Evolutionary conservation across 192 early-diverging fungal genomes (phyloP), one percentile per base, ranked within the genome.

Genomic region (Coemansia sp.): DNA sequence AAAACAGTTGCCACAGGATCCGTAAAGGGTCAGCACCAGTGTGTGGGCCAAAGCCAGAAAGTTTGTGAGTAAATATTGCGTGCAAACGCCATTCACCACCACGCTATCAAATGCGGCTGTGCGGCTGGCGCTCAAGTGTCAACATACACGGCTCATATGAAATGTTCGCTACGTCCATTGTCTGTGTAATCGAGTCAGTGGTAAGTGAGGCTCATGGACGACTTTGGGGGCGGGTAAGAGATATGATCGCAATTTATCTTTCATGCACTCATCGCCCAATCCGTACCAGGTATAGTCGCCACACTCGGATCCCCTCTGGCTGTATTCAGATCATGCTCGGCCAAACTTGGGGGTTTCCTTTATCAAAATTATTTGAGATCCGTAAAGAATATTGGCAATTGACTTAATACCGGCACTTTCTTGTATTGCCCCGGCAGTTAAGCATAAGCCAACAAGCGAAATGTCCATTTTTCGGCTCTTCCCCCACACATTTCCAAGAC

Each of bases 371-470:
- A 33, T 18, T 33, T 18, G 33, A 57, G 53, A 31, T 29, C 0
- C 27, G 27, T 13, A 15, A 57, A 29, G 27, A 15, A 57, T 13
- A 29, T 57, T 57, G 53, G 53, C 24, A 33, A 8, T 31, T 16
- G 15, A 60, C 36, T 60, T 33, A 36, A 60, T 60, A 33, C 11
- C 65, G 18, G 18, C 50, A 55, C 9, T 49, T 18, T 65, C 36
- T 9, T 43, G 29, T 49, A 33, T 20, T 12, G 27, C 29, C 29
- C 29, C 22, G 11, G 34, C 29, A 47, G 34, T 50, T 52, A 29
- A 68, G 50, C 66, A 68, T 52, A 41, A 22, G 62, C 62, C 24
- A 24, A 64, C 36, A 64, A 64, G 62, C 36, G 20, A 64, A 64
- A 6, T 39, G 6, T 33, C 57, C 57, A 60, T 60, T 60, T 20